Evolutionary conservation across 768 basidiomycete species (phyloP), one percentile per base, ranked within the genome.

Genomic region (Tricholoma furcatifolium): DNA sequence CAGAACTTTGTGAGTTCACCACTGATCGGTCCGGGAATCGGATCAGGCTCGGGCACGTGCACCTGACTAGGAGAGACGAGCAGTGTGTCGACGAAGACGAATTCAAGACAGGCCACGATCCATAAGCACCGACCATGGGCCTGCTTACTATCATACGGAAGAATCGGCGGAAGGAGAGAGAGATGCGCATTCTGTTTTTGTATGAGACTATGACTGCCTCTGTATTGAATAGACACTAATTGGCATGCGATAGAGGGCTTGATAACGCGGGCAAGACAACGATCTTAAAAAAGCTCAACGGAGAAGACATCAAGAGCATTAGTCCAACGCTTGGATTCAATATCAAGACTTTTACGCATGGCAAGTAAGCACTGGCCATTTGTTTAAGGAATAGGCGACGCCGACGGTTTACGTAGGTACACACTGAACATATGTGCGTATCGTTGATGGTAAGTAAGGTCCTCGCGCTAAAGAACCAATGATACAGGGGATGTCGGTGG

Each of bases 181-280:
- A 98, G 67, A 98, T 98, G 91, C 83, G 96, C 30, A 80, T 98
- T 49, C 78, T 99, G 43, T 98, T 98, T 72, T 84, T 96, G 92
- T 63, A 50, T 55, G 51, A n/a, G n/a, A 32, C 35, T 46, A 53
- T 34, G 23, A 34, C 31, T 43, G 32, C 32, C 47, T 44, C 55
- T 48, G 15, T 58, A 35, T 23, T 8, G 10, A 31, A 38, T n/a
- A 11, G 41, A 42, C 43, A 35, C 30, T 51, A 24, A 63, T 57
- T 56, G 6, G 14, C 15, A 55, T 54, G 45, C 59, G 45, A 52
- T 65, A 98, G 96, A 40, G 96, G 97, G 8, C 83, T 99, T 14
- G 97, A 98, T 69, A 98, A 99, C 65, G 97, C 96, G 2, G 97
- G 97, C 48, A 98, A 99, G 77, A 98, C 97, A 2, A 99, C 96